A percentile compares a stretch with the other conserved stretches of the same genome.
Conservation (phyloP, 2,329 filamentous ascomycete genomes). For the Thelonectria olida region DNA sequence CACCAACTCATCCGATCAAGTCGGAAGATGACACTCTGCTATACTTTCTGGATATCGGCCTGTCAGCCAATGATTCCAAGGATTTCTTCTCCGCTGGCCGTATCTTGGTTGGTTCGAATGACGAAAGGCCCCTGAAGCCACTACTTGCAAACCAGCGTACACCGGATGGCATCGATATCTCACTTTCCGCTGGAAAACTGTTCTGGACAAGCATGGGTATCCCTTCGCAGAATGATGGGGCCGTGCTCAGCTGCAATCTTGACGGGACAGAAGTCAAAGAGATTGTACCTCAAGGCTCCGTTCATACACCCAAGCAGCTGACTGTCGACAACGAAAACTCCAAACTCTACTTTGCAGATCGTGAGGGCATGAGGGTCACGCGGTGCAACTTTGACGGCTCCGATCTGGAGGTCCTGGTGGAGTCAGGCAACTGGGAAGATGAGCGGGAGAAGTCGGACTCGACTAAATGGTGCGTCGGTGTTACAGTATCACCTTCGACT, state of each 20-base stretch:
- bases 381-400: conserved; percentile 52
- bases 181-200: conserved; percentile 44
- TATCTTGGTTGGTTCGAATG: conserved; percentile 27
- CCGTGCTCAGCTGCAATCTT: conserved; percentile 54
- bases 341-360: conserved; percentile 54
- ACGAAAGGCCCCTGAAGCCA: conserved; percentile 9
- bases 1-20: conserved; percentile 33
- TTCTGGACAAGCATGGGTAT: conserved; percentile 59
- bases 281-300: conserved; percentile 52
- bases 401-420: conserved; percentile 51
- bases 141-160: conserved; percentile 41
- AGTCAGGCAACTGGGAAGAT: conserved; percentile 42
- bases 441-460: conserved; percentile 38
- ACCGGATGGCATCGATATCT: conserved; percentile 57
- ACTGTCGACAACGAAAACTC: conserved; percentile 37
- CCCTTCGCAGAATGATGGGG: conserved; percentile 50
- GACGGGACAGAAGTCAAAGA: conserved; percentile 57
- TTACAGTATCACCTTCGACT: conserved; percentile 54
- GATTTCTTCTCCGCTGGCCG: conserved; percentile 19
- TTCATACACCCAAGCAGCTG: conserved; percentile 62
- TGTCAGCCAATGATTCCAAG: too few species aligned
- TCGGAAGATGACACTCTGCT: conserved; percentile 29
- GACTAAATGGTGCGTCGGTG: conserved; percentile 63
- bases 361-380: conserved; percentile 53
- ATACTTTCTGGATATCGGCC: conserved; percentile 44